Conservation (phyloP, 345 rosid genomes). For the Citrus inodora region DNA sequence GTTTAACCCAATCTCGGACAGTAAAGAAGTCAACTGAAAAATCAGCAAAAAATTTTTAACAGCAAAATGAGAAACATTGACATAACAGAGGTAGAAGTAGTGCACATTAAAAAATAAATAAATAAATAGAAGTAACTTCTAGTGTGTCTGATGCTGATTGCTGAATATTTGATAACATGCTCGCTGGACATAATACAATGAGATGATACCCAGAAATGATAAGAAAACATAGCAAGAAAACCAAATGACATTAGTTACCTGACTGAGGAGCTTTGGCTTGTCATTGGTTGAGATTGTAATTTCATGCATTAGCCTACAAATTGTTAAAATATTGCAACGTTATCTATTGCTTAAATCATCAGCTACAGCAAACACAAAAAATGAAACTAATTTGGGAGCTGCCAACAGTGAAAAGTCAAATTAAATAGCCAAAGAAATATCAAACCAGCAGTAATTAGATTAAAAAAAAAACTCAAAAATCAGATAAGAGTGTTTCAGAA, state of each 20-base stretch:
- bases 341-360: conserved; percentile 1
- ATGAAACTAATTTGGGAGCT: background rate
- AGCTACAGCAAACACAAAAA: background rate
- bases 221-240: conserved; percentile 7
- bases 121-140: background rate
- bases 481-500: conserved; percentile 14
- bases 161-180: background rate
- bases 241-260: conserved; percentile 37
- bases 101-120: background rate
- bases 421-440: background rate
- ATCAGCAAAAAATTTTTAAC: conserved; percentile 1
- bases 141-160: background rate
- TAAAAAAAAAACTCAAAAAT: conserved; percentile 3
- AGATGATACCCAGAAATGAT: conserved; percentile 14
- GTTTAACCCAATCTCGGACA: conserved; percentile 63
- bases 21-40: conserved; percentile 59
- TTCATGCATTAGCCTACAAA: conserved; percentile 66
- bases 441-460: background rate
- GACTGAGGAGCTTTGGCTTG: conserved; percentile 61
- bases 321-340: conserved; percentile 7
- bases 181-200: background rate
- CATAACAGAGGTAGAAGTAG: background rate
- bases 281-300: conserved; percentile 65
- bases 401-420: background rate
- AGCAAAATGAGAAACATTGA: background rate